Evolutionary conservation across 208 protist genomes (phyloP).

Genomic region (Acanthamoeba castellanii): DNA sequence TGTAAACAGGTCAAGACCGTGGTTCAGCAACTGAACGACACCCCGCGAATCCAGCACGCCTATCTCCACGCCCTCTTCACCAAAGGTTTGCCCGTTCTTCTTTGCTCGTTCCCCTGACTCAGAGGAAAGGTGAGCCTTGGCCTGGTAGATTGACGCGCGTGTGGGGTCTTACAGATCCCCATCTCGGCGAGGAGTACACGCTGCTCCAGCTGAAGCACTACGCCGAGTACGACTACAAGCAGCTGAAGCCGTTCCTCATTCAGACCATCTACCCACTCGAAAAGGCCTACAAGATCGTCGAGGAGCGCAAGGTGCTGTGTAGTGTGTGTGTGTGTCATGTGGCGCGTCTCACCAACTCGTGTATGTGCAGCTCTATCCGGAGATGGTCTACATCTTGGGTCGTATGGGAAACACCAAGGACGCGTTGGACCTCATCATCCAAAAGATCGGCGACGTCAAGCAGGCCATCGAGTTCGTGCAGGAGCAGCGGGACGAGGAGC

Average conservation of each 20-base stretch:
- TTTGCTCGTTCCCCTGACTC: too few relatives aligned
- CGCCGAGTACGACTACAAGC: conserved; percentile 85
- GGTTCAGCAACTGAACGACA: conserved; percentile 81
- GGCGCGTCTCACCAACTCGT: not conserved
- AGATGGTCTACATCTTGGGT: conserved; percentile 89
- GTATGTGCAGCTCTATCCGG: conserved; percentile 85
- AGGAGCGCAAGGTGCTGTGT: conserved; percentile 45
- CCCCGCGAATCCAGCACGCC: conserved; percentile 74
- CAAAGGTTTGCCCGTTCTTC: not conserved
- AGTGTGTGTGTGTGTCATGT: not conserved
- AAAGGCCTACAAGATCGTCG: conserved; percentile 73
- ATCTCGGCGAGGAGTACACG: conserved; percentile 79
- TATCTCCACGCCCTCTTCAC: conserved; percentile 90
- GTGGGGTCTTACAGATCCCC: conserved; percentile 66
- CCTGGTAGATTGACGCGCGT: too few relatives aligned
- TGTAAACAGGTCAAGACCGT: conserved; percentile 70
- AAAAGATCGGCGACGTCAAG: conserved; percentile 88
- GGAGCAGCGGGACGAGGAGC: conserved; percentile 88
- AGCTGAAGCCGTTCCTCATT: conserved; percentile 85
- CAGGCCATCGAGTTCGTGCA: conserved; percentile 90
- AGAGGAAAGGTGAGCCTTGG: too few relatives aligned
- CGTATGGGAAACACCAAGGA: conserved; percentile 89
- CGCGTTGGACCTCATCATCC: conserved; percentile 89
- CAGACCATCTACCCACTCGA: conserved; percentile 85
- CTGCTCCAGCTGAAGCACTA: conserved; percentile 87